Evolutionary conservation across 129 eudicot genomes (phyloP), one percentile per base, ranked within the genome.

Genomic region (Solidago caesia): DNA sequence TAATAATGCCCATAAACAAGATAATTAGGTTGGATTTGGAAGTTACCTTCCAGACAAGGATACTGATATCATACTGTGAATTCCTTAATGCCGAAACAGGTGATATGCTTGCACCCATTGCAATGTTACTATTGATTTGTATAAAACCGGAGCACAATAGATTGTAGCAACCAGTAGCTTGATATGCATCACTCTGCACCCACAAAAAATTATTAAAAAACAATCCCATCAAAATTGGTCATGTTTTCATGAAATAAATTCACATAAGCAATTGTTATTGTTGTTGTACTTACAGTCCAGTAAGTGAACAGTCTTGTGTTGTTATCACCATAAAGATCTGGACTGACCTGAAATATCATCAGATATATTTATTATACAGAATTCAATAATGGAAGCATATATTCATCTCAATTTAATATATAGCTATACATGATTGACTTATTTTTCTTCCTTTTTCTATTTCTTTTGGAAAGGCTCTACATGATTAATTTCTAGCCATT

Each of bases 81-180:
- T 81, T 87, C 58, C 96, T 71, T 42, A 65, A 86, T 33, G 82
- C 96, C 71, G 98, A 94, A 49, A 94, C 96, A 26, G 97, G 98
- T 16, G 97, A 94, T 79, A 94, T 90, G 87, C 97, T 90, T 68
- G 98, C 98, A 67, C 98, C 98, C 98, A 94, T 90, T 80, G 97
- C 97, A 72, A 90, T 83, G 25, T 88, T 93, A 77, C 84, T 90
- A 77, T 87, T 94, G 78, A 90, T 80, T 81, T 94, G 98, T 75
- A 94, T 90, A 64, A 94, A 94, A 14, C 98, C 98, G 46, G 97
- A 90, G 84, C 98, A 94, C 3, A 90, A 82, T 51, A 94, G 79
- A 61, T 94, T 94, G 88, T 94, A 94, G 87, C 98, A 94, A n/a
- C 98, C 98, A 2, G 98, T 94, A 73, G 98, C 97, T 74, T 94